Evolutionary conservation across 371 early-diverging fungal species (phyloP), one percentile per base, ranked within the genome.

Genomic region (Lichtheimia ramosa): DNA sequence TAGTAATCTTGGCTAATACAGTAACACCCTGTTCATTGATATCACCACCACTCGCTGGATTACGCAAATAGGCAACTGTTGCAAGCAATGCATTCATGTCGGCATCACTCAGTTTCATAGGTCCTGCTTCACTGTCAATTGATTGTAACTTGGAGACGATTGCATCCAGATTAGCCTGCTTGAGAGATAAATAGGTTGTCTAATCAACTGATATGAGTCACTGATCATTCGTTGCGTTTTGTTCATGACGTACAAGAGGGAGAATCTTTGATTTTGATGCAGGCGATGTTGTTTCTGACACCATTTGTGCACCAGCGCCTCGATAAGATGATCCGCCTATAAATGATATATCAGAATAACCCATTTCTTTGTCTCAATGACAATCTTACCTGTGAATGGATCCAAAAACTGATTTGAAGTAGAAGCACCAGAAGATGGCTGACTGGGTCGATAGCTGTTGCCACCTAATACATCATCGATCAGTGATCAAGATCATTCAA

Each of bases 91-190:
- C 54, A 21, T 54, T 61, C 23, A 87, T 43, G 43, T 84, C 80
- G 10, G 56, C 55, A 1, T 61, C 68, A 5, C 66, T 50, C 10
- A 87, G 64, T 5, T 74, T 68, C 1, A 25, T 25, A 0, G 61
- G 52, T 3, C 54, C 58, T n/a, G 43, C 52, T 34, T 71, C 71
- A 1, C 54, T 58, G 65, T 93, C 92, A 48, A 93, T 68, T 55
- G 92, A 83, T 10, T 64, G 61, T 16, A 95, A 67, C 61, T 97
- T 97, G 25, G 74, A 82, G 25, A 83, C 63, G 21, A 95, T 87
- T 1, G 90, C 92, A 13, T 77, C 73, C 3, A 87, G 68, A 53
- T 92, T 94, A 43, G 89, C 89, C 51, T 87, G 84, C 53, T 86
- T 84, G 64, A 93, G 86, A 8, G 83, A 73, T 16, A 91, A 70